These are phyloP conservation scores for Verticillium isaacii DNA, from an alignment of 2,329 filamentous ascomycete genomes.

Conservation along the genomic window DNA sequence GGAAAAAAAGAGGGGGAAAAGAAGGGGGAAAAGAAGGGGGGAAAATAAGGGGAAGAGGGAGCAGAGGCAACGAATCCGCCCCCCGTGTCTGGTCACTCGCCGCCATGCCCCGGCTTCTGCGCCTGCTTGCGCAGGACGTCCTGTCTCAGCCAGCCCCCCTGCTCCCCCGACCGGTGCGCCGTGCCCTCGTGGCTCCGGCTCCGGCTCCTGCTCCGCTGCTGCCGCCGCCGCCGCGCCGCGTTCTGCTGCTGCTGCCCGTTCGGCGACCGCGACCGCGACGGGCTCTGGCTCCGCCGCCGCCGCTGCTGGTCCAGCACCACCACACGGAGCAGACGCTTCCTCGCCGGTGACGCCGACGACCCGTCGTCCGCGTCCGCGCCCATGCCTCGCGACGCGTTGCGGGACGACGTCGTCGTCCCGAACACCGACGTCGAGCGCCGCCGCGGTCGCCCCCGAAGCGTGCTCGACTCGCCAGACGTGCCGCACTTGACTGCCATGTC, in stretches of 20 bases:
- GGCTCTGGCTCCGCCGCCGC: slow-evolving; percentile 38
- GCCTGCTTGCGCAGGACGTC: slow-evolving; percentile 6
- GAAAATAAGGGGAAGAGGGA: no score
- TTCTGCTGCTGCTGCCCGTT: slow-evolving; percentile 22
- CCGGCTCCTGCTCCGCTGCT: slow-evolving; percentile 31
- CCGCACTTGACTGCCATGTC: slow-evolving; percentile 27
- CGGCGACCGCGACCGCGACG: slow-evolving; percentile 31
- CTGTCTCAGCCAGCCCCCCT: slow-evolving; percentile 3
- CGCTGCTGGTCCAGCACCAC: slow-evolving; percentile 34
- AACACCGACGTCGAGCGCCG: slow-evolving; percentile 32
- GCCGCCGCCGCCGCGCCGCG: slow-evolving; percentile 27
- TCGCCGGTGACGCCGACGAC: slow-evolving; percentile 31
- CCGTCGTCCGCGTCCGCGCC: slow-evolving; percentile 5
- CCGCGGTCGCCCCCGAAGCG: slow-evolving; percentile 34
- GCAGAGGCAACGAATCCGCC: no score
- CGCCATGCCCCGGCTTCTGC: slow-evolving; percentile 2
- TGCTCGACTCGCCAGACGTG: slow-evolving; percentile 36
- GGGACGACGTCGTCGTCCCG: slow-evolving; percentile 18
- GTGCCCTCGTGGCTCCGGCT: slow-evolving; percentile 20
- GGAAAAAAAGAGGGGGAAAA: no score
- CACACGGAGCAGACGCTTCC: slow-evolving; percentile 34
- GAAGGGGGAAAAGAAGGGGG: no score
- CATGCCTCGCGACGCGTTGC: slow-evolving; percentile 24
- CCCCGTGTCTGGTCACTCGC: not conserved
- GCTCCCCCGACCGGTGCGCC: slow-evolving; percentile 3